Evolutionary conservation across 306 rosid species (phyloP), one percentile per base, ranked within the genome.

Genomic region (Betula pendula): DNA sequence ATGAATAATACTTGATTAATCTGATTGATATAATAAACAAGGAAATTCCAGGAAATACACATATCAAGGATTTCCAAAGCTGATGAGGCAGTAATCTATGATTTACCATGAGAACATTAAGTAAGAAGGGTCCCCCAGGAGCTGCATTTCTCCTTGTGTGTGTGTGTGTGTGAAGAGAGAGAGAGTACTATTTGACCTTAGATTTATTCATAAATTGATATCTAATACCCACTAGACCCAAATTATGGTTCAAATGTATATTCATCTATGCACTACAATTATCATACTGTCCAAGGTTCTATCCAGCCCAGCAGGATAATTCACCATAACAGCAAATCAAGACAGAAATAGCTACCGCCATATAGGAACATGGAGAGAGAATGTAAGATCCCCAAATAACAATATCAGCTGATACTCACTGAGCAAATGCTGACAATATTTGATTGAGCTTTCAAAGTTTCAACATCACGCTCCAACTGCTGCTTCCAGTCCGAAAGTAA

Each of bases 401-500:
- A 71, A 40, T 65, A 56, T 78, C 53, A 59, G 55, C 25, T 77
- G 58, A 53, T 25, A 85, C 98, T 89, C 87, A 95, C 98, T 8
- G 82, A 9, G n/a, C 87, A 86, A 74, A 95, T 87, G 89, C 85
- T 85, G 76, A 78, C 85, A 71, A 92, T 71, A 80, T 95, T 95
- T 68, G 97, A 82, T 71, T 87, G 87, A 51, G 93, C 90, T 85
- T 95, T 95, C 87, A 90, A 77, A 35, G 93, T 95, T 87, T 95
- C 97, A 71, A 86, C 75, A 58, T 95, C 98, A 14, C 89, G 87
- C 70, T 95, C 96, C 86, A 95, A 83, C 79, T 77, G 93, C 82
- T 84, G 91, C 90, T 95, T 92, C 98, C 96, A 95, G 72, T 90
- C 96, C 17, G 83, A 88, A 77, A 95, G 98, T 58, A 89, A 52